Evolutionary conservation across 2,329 filamentous ascomycete genomes (phyloP).

Genomic region (Talaromyces atroroseus): DNA sequence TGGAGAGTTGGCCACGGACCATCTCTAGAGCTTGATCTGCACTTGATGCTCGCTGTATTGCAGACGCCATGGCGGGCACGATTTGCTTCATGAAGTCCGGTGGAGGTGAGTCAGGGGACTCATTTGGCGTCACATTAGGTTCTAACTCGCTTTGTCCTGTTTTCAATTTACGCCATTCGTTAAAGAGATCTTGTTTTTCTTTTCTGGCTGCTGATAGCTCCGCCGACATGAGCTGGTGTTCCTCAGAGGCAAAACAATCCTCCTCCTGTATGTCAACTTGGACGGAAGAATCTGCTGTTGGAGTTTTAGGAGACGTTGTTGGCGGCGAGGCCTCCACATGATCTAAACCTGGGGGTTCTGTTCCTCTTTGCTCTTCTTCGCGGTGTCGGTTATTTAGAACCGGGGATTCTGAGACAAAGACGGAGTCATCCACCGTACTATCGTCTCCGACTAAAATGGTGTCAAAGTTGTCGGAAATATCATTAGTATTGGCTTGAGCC

Average conservation of each 20-base stretch:
- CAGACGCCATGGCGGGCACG: conserved; percentile 30
- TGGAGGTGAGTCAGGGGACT: conserved; percentile 29
- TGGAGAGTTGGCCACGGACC: conserved; percentile 31
- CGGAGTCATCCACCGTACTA: conserved; percentile 19
- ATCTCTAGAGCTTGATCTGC: conserved; percentile 32
- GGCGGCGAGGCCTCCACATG: conserved; percentile 7
- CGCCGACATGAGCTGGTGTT: conserved; percentile 26
- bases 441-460: conserved; percentile 28
- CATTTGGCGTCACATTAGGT: conserved; percentile 18
- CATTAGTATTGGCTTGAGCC: conserved; percentile 19
- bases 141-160: conserved; percentile 8
- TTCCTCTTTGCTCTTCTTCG: not conserved
- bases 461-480: conserved; percentile 17
- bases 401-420: conserved; percentile 29
- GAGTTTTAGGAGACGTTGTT: conserved; percentile 2
- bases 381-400: conserved; percentile 16
- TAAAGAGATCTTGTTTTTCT: conserved; percentile 37
- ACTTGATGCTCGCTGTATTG: conserved; percentile 33
- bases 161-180: conserved; percentile 29
- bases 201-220: conserved; percentile 36
- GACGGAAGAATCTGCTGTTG: conserved; percentile 15
- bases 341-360: not conserved
- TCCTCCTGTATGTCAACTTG: conserved; percentile 17
- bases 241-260: conserved; percentile 12
- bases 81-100: conserved; percentile 35